These are phyloP conservation scores for Cystobasidium slooffiae DNA, from an alignment of 1,284 basidiomycete species.

Conservation along the genomic window DNA sequence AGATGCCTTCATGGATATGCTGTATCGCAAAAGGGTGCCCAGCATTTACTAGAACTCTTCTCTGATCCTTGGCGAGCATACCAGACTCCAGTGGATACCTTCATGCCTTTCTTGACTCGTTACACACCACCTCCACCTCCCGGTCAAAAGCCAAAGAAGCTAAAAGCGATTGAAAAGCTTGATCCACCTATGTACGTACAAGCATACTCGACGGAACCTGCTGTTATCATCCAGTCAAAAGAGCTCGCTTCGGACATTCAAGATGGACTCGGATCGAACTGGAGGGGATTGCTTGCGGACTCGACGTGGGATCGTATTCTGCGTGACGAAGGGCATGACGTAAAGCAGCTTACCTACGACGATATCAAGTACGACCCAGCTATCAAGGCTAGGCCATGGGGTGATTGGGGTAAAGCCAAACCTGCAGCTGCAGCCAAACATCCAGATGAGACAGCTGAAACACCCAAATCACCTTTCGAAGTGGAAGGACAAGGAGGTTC, in stretches of 20 bases:
- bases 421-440: constrained; percentile 15
- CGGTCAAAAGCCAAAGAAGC: constrained; percentile 4
- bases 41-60: constrained; percentile 48
- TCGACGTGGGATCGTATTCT: constrained; percentile 55
- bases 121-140: constrained; percentile 38
- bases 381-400: constrained; percentile 41
- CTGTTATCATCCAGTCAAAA: constrained; percentile 56
- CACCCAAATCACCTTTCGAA: constrained; percentile 20
- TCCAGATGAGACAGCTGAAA: constrained; percentile 17
- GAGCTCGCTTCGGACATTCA: constrained; percentile 56
- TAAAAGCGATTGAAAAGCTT: constrained; percentile 22
- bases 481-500: neutral
- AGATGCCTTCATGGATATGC: constrained; percentile 55
- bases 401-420: constrained; percentile 25
- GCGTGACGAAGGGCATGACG: constrained; percentile 46
- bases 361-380: constrained; percentile 49
- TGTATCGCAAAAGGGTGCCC: constrained; percentile 50
- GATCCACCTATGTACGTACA: constrained; percentile 43
- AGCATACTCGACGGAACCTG: constrained; percentile 56
- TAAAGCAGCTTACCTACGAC: constrained; percentile 48
- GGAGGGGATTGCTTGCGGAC: constrained; percentile 55
- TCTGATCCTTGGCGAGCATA: constrained; percentile 55
- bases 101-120: constrained; percentile 68
- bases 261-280: constrained; percentile 53
- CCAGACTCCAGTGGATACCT: constrained; percentile 57